phyloP scores from a whole-genome alignment of 345 rosid genomes.

The Ceriops decandra region DNA sequence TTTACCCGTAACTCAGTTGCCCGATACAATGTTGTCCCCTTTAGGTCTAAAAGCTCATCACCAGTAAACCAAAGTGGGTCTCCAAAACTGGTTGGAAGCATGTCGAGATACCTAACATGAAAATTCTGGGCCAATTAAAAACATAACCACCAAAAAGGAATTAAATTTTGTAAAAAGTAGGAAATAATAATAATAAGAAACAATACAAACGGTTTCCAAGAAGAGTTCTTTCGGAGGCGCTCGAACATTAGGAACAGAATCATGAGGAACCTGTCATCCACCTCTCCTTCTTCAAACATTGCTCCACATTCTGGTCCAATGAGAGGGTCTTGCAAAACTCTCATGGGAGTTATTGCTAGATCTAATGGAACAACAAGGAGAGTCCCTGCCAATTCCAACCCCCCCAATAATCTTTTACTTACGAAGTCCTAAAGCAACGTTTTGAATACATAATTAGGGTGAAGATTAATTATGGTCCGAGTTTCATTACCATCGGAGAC shows the following conservation, averaged over 20 bases:
- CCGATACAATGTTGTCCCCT: conserved; percentile 68
- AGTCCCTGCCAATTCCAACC: conserved; percentile 45
- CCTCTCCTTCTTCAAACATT: conserved; percentile 74
- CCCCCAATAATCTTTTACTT: too few species aligned
- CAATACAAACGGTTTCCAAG: conserved; percentile 82
- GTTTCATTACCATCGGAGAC: conserved; percentile 41
- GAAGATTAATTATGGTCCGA: background rate
- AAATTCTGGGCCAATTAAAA: conserved; percentile 18
- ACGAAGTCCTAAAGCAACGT: too few species aligned
- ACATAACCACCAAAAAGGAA: background rate
- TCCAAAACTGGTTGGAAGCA: conserved; percentile 78
- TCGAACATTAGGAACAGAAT: conserved; percentile 72
- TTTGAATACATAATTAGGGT: background rate
- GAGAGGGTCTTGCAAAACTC: conserved; percentile 88
- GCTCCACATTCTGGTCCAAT: conserved; percentile 80
- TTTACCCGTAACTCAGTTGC: conserved; percentile 79
- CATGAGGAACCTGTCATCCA: conserved; percentile 86
- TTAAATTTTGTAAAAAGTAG: background rate
- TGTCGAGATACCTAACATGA: conserved; percentile 65
- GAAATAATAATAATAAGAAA: background rate
- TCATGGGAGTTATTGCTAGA: conserved; percentile 93
- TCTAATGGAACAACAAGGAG: conserved; percentile 72
- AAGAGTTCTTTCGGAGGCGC: conserved; percentile 65
- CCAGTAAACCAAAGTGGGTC: conserved; percentile 88
- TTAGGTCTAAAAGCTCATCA: conserved; percentile 69